A percentile compares a stretch with the other conserved stretches of the same genome.
phyloP scores from a whole-genome alignment of 306 rosid species.

The Quercus wislizeni region DNA sequence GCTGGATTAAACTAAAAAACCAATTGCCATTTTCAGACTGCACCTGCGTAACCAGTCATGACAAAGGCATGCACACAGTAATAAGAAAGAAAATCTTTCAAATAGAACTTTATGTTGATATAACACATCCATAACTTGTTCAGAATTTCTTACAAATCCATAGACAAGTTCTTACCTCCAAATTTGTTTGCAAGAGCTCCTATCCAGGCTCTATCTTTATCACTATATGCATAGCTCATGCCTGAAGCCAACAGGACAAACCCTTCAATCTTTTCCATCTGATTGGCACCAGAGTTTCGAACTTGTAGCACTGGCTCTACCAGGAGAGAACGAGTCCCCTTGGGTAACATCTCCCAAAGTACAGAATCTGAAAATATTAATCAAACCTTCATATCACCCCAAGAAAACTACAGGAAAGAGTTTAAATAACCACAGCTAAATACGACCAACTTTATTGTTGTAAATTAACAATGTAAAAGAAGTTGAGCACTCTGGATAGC shows the following conservation, averaged over 20 bases:
- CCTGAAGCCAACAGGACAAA: slow-evolving; percentile 70
- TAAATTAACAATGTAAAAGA: neutral
- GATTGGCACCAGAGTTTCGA: slow-evolving; percentile 25
- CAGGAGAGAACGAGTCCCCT: slow-evolving; percentile 67
- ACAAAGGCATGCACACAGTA: neutral
- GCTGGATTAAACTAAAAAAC: neutral
- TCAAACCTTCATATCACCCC: slow-evolving; percentile 24
- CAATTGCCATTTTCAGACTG: slow-evolving; percentile 9
- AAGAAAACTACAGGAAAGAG: slow-evolving; percentile 10
- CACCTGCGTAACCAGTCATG: neutral
- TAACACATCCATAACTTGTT: neutral
- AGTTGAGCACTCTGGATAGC: neutral
- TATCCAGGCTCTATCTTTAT: slow-evolving; percentile 82
- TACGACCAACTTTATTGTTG: neutral
- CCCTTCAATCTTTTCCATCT: slow-evolving; percentile 38
- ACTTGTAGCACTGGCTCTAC: slow-evolving; percentile 62
- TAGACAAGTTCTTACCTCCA: slow-evolving; percentile 26
- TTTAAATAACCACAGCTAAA: neutral
- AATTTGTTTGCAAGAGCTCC: slow-evolving; percentile 69
- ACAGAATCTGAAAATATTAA: slow-evolving; percentile 57
- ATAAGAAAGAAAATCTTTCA: neutral
- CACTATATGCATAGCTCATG: slow-evolving; percentile 66
- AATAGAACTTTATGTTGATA: neutral
- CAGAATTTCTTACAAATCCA: slow-evolving; percentile 16
- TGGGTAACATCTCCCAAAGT: slow-evolving; percentile 66